These are phyloP conservation scores for Angophora floribunda DNA, from an alignment of 345 rosid species.

Conservation along the genomic window DNA sequence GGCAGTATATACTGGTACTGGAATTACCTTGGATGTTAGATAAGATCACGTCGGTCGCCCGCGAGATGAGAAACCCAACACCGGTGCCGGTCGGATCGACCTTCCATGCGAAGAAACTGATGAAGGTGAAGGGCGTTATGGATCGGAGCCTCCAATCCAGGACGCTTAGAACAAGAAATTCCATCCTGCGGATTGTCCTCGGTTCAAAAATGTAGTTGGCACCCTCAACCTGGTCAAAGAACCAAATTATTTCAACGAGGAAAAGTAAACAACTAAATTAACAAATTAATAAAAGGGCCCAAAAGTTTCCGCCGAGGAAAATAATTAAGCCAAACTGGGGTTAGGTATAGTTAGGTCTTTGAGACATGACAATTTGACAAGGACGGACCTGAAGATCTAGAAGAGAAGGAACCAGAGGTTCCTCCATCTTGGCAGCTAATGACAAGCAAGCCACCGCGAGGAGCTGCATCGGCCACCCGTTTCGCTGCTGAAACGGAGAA, in stretches of 20 bases:
- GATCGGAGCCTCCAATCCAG: conserved; percentile 96
- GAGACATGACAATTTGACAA: not conserved
- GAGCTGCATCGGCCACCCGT: conserved; percentile 93
- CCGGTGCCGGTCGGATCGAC: conserved; percentile 60
- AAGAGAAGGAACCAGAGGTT: conserved; percentile 76
- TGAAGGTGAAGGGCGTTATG: conserved; percentile 77
- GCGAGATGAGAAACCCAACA: conserved; percentile 45
- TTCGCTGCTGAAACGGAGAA: conserved; percentile 32
- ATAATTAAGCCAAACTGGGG: not conserved
- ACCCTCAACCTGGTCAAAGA: conserved; percentile 49
- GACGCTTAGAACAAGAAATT: conserved; percentile 69
- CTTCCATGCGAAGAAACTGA: conserved; percentile 84
- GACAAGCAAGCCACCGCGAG: conserved; percentile 89
- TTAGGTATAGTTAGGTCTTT: not conserved
- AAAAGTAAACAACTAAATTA: not conserved
- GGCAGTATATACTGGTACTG: not conserved
- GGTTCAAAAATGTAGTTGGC: conserved; percentile 72
- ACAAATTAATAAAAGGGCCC: not conserved
- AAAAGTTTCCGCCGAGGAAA: not conserved
- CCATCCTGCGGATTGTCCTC: conserved; percentile 84
- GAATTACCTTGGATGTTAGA: conserved; percentile 70
- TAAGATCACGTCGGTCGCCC: conserved; percentile 69
- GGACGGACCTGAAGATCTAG: conserved; percentile 87
- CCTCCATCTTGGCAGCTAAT: conserved; percentile 98
- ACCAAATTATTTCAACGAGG: not conserved